Conservation (phyloP, 129 eudicot genomes). For the Pittosporum tobira region DNA sequence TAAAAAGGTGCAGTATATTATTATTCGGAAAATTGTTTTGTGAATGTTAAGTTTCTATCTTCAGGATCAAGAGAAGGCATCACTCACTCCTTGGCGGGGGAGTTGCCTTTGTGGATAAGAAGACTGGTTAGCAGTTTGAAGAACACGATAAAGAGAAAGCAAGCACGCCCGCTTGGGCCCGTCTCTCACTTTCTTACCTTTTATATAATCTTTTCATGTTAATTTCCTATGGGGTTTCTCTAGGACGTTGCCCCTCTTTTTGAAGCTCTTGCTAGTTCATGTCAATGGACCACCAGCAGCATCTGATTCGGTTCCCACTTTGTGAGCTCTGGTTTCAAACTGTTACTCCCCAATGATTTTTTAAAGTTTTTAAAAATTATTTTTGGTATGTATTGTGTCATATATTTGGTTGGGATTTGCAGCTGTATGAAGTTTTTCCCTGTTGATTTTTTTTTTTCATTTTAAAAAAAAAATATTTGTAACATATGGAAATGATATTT, state of each 20-base stretch:
- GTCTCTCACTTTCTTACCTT: conserved; percentile 19
- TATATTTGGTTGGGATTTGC: too few relatives aligned
- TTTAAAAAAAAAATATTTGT: too few relatives aligned
- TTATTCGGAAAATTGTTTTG: conserved; percentile 11
- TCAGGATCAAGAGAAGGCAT: conserved; percentile 22
- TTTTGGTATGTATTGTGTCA: too few relatives aligned
- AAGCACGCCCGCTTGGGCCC: too few relatives aligned
- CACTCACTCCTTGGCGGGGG: conserved; percentile 7
- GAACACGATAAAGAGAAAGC: too few relatives aligned
- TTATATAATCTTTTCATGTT: conserved; percentile 4
- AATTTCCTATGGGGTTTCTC: conserved; percentile 18
- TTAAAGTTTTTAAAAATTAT: too few relatives aligned
- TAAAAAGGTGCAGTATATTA: conserved; percentile 9
- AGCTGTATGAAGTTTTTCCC: too few relatives aligned
- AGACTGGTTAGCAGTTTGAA: background rate
- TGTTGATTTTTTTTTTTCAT: background rate
- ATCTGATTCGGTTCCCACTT: background rate
- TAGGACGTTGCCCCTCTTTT: background rate
- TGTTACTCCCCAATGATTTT: too few relatives aligned
- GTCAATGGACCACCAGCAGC: background rate
- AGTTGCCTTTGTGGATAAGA: conserved; percentile 26
- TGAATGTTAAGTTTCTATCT: conserved; percentile 16
- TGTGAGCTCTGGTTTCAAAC: background rate
- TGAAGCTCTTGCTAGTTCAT: background rate
- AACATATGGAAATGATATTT: background rate